Base-by-base conservation (phyloP, 306 rosid species). In the Hippophae gyantsensis region DNA sequence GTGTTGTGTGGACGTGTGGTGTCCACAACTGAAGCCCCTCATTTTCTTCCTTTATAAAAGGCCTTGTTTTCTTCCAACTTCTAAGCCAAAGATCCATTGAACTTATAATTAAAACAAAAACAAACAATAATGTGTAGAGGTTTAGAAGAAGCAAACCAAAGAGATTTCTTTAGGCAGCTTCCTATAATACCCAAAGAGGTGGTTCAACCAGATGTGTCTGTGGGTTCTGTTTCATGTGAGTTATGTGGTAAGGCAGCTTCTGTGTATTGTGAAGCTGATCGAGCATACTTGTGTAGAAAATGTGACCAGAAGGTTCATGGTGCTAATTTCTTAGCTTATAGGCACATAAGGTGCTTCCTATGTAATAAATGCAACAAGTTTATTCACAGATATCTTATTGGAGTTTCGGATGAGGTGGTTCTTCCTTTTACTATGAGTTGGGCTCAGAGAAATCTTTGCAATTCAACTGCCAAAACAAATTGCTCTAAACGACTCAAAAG, bases 261-360 rank as follows among this genome's bases (percentile, higher is more conserved):
- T 38, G 70, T 89, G 72, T 89, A 83, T 71, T 89, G 95, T 67
- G 76, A 46, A 13, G 95, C 95, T 5, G 95, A 89, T 65, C 70
- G 78, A 48, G 95, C 97, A 6, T 86, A 71, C 78, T 54, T 89
- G 51, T 89, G 97, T 43, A 62, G 84, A 59, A 70, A 81, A 69
- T 86, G 97, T 66, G 97, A 89, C 65, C 67, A 64, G 43, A 48
- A 68, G 76, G 95, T 89, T 76, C 97, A 89, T 54, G 71, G 64
- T n/a, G 97, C 97, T 13, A 89, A 89, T 59, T 78, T 84, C 67
- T 80, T 89, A 54, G 92, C 97, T 38, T 77, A 58, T 8, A 78
- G 97, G 59, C 97, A 89, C 45, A 69, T 80, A 8, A 65, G 97
- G 64, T 74, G 85, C 69, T 73, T 86, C 52, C 84, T 89, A 45